Evolutionary conservation across 495 filamentous ascomycete species (phyloP), one percentile per base, ranked within the genome.

Genomic region (Collariella sp.): DNA sequence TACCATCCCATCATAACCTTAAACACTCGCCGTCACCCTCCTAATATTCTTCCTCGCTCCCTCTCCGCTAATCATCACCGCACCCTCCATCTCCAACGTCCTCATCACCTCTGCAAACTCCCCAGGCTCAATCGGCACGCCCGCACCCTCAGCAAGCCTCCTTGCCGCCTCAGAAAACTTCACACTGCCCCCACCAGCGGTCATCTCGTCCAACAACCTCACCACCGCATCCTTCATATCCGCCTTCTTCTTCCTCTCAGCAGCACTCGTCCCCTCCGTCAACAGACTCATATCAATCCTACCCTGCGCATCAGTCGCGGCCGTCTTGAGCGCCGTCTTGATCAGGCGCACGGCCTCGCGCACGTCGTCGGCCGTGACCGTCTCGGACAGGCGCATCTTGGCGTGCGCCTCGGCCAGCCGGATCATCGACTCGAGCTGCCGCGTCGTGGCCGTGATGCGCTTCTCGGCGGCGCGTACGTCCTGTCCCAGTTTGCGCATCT

Each of bases 381-480:
- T 74, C 34, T 85, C 79, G 42, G 82, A 82, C 72, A 97, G 96
- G 1, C 91, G 84, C 40, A 98, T 80, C 48, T 94, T 87, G 10
- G 94, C 93, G n/a, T 97, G 79, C 10, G 93, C 93, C 68, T 98
- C 93, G 0, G 93, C 86, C 9, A 98, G 78, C 77, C 93, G 93
- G 11, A 97, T 74, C 34, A 96, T n/a, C n/a, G n/a, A n/a, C n/a
- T n/a, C n/a, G n/a, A n/a, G n/a, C n/a, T 13, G 10, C 5, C 79
- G 82, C 61, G 80, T 85, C 71, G 89, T 46, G 83, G 79, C 70
- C 91, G 90, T 60, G 94, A 88, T 58, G 87, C 80, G 61, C 90
- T 84, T 35, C 93, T 83, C 80, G 97, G 84, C 19, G 85, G 80
- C 26, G 97, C 94, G 70, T 98, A 98, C 2, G 91, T 91, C 56